These are phyloP conservation scores for Suillus paluster DNA, from an alignment of 768 basidiomycete genomes.

Conservation along the genomic window DNA sequence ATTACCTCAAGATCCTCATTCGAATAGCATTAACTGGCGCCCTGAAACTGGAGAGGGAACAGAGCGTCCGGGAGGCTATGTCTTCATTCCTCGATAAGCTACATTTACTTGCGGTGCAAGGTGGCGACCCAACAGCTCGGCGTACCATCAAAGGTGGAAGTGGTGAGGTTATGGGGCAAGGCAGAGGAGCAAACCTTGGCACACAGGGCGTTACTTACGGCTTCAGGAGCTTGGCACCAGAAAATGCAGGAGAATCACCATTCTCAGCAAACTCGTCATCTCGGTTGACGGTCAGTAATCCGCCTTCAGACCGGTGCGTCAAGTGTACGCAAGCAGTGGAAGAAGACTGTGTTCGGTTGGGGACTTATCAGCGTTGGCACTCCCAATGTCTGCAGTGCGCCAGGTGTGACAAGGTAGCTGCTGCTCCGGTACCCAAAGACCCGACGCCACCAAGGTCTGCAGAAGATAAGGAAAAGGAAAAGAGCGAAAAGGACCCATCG, in stretches of 20 bases:
- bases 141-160: conserved; percentile 77
- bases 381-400: conserved; percentile 89
- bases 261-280: conserved; percentile 51
- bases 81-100: conserved; percentile 90
- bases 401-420: conserved; percentile 78
- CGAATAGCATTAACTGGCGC: conserved; percentile 96
- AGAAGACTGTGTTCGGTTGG: conserved; percentile 94
- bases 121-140: conserved; percentile 78
- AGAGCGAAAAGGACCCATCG: conserved; percentile 47
- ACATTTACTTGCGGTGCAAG: conserved; percentile 86
- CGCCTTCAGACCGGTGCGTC: conserved; percentile 90
- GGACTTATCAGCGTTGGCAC: conserved; percentile 98
- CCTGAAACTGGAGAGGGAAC: conserved; percentile 92
- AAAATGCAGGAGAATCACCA: conserved; percentile 88
- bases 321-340: conserved; percentile 91
- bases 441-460: conserved; percentile 51
- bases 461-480: conserved; percentile 52
- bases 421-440: conserved; percentile 62
- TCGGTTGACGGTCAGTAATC: conserved; percentile 63
- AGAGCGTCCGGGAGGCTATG: conserved; percentile 82
- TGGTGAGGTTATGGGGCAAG: conserved; percentile 55
- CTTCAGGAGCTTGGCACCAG: conserved; percentile 89
- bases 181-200: conserved; percentile 61
- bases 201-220: conserved; percentile 92
- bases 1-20: conserved; percentile 99